A percentile compares a stretch with the other conserved stretches of the same genome.
These are phyloP conservation scores for Fraxinus cuspidata DNA, from an alignment of 257 asterid genomes.

Conservation along the genomic window DNA sequence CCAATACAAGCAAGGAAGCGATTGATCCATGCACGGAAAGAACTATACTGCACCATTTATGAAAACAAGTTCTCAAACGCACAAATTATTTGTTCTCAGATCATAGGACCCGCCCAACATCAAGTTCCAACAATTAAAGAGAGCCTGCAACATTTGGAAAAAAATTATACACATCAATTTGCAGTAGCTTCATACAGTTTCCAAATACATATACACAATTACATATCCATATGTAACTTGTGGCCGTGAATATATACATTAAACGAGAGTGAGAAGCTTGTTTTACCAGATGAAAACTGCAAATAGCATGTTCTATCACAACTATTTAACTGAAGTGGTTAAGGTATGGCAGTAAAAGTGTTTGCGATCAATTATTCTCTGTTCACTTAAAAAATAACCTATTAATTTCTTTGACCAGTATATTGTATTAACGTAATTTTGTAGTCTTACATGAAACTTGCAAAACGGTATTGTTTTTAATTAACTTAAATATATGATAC, in stretches of 20 bases:
- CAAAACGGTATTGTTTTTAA: not conserved
- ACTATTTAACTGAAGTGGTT: not conserved
- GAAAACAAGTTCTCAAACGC: constrained; percentile 33
- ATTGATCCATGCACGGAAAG: constrained; percentile 69
- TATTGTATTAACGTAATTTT: not conserved
- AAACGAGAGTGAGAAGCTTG: not conserved
- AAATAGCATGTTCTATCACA: not conserved
- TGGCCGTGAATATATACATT: not conserved
- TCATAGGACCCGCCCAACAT: constrained; percentile 33
- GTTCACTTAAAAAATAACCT: not conserved
- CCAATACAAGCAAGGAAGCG: constrained; percentile 75
- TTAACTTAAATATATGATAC: not conserved
- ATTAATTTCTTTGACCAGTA: not conserved
- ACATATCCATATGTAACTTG: not conserved
- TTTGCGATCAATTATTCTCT: not conserved
- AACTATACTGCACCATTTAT: constrained; percentile 53
- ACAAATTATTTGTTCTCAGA: constrained; percentile 25
- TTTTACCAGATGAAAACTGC: not conserved
- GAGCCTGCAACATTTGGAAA: constrained; percentile 25
- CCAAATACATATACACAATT: not conserved
- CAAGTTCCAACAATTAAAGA: constrained; percentile 18
- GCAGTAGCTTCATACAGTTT: not conserved
- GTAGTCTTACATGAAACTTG: not conserved
- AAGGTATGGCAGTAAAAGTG: not conserved
- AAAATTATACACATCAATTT: not conserved